Conservation (phyloP, 129 eudicot species). For the Chrysanthemum lavandulifolium region DNA sequence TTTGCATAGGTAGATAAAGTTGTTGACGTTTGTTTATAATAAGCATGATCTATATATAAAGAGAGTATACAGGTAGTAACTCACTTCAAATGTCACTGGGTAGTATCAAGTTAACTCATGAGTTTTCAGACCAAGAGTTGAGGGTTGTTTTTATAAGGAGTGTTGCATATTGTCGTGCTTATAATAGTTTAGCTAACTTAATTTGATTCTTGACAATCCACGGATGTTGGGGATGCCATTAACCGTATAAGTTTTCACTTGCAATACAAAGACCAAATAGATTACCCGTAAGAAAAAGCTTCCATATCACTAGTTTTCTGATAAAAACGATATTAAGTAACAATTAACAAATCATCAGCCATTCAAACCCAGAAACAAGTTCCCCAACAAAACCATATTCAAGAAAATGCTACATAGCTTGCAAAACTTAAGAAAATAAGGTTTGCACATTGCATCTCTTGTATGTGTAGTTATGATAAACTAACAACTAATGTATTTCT, state of each 20-base stretch:
- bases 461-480: constrained; percentile 24
- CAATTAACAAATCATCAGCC: constrained; percentile 15
- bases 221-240: not conserved
- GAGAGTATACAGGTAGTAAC: no score
- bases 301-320: not conserved
- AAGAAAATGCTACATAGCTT: constrained; percentile 21
- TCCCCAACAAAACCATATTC: constrained; percentile 19
- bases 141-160: no score
- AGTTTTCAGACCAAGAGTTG: no score
- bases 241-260: not conserved
- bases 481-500: constrained; percentile 20
- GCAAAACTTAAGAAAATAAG: constrained; percentile 16
- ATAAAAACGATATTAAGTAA: not conserved
- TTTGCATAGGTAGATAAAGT: no score
- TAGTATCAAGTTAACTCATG: no score
- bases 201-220: no score
- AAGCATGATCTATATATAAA: no score
- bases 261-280: not conserved
- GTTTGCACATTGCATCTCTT: constrained; percentile 34
- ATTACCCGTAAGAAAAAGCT: not conserved
- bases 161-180: no score
- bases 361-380: constrained; percentile 20
- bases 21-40: no score
- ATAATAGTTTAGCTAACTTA: no score
- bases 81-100: no score